Base-by-base conservation (phyloP, 345 rosid genomes). In the Euphorbia peplus region DNA sequence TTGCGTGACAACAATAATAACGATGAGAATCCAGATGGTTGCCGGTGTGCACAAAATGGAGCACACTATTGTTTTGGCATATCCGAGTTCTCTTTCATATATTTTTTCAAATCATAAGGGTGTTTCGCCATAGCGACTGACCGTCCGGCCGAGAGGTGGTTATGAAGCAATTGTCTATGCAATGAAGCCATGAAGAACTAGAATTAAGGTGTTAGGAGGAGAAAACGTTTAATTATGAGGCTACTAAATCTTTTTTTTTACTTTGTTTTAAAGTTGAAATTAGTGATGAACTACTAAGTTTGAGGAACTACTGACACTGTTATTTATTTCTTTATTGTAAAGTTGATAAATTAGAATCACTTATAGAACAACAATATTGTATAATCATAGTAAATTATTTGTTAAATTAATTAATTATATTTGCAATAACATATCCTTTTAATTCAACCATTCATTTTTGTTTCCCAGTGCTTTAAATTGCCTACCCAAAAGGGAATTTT, bases 301-400 rank as follows among this genome's bases (percentile, higher is more conserved):
- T 26, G 56, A 21, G 53, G 64, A 46, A 25, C 46, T 35, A 63
- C 75, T 29, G 75, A 66, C 62, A 4, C 22, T 66, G 66, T 73
- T 70, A 55, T 51, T 73, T 52, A 48, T 73, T 67, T 73, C 11
- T 51, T 61, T 53, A 24, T 46, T 78, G 81, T 73, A 73, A 78
- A 78, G 75, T 57, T 70, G 73, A 61, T 73, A 30, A 25, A 50
- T 32, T 65, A 68, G 74, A 57, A 54, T 46, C 37, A 59, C 16
- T 59, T 67, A 64, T 12, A 47, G 46, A 61, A 54, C 54, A 41
- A 12, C 28, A 42, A 64, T 28, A 60, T 64, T 65, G 70, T 68
- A 72, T 72, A 67, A 69, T 69, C 14, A 60, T 60, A 60, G 71
- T 28, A 60, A 56, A 64, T 59, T 77, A 73, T 69, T 69, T 65